Percentiles rank a stretch among this genome's conserved stretches.
phyloP scores from a whole-genome alignment of 176 grass and related monocot genomes.

The Melocanna baccifera region DNA sequence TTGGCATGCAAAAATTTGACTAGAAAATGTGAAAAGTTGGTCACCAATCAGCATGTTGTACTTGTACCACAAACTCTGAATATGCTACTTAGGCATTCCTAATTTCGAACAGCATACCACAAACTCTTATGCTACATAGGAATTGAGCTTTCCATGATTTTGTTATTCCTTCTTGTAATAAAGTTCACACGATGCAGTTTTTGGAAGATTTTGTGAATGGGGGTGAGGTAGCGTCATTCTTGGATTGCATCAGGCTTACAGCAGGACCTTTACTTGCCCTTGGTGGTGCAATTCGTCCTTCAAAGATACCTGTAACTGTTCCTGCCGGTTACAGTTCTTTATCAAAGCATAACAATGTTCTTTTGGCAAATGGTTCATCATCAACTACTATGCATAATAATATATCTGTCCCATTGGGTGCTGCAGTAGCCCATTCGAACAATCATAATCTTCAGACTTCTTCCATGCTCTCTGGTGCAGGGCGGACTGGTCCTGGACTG shows the following conservation, averaged over 20 bases:
- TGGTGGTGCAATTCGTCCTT: slow-evolving; percentile 62
- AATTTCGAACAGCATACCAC: background rate
- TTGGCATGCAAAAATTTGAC: background rate
- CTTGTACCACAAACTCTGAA: background rate
- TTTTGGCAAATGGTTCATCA: slow-evolving; percentile 47
- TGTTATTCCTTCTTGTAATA: slow-evolving; percentile 8
- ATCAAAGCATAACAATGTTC: slow-evolving; percentile 53
- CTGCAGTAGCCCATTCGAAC: slow-evolving; percentile 36
- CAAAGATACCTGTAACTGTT: slow-evolving; percentile 68
- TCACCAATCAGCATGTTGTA: background rate
- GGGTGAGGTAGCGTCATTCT: slow-evolving; percentile 79
- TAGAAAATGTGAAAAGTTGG: background rate
- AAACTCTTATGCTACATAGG: background rate
- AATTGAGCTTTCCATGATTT: background rate
- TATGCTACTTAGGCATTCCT: slow-evolving; percentile 9
- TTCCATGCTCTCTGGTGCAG: slow-evolving; percentile 54
- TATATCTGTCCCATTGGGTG: slow-evolving; percentile 27
- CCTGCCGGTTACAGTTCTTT: slow-evolving; percentile 41
- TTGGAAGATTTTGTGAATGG: slow-evolving; percentile 91
- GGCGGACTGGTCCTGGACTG: slow-evolving; percentile 54
- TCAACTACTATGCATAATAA: slow-evolving; percentile 41
- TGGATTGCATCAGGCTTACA: slow-evolving; percentile 87
- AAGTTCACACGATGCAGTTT: slow-evolving; percentile 58
- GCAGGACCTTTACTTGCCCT: slow-evolving; percentile 86
- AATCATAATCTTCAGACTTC: slow-evolving; percentile 57